Evolutionary conservation across 768 basidiomycete species (phyloP).

Genomic region (Strobilomyces dryophilus): DNA sequence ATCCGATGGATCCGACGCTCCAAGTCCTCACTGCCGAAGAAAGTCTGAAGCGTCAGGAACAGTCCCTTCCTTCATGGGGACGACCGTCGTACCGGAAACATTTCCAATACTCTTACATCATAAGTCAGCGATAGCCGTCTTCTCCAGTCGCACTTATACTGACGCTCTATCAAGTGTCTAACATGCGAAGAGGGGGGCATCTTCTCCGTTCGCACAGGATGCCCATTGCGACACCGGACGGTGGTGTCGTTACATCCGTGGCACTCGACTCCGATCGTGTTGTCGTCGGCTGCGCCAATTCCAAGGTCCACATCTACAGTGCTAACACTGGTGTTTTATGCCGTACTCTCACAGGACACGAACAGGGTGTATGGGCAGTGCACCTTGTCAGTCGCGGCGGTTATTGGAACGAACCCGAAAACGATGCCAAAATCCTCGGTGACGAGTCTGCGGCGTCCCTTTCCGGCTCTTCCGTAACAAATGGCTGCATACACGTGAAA

Average conservation of each 20-base stretch:
- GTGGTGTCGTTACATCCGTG: constrained; percentile 81
- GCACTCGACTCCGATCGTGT: constrained; percentile 82
- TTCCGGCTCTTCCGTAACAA: constrained; percentile 10
- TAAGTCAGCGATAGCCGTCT: constrained; percentile 43
- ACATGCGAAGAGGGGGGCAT: constrained; percentile 75
- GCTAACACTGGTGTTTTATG: constrained; percentile 71
- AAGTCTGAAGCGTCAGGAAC: constrained; percentile 27
- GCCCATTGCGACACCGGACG: constrained; percentile 36
- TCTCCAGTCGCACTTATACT: neutral
- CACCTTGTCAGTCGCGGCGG: constrained; percentile 73
- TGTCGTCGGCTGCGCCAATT: constrained; percentile 84
- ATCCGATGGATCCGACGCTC: constrained; percentile 39
- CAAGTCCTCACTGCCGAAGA: constrained; percentile 35
- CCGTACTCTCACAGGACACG: constrained; percentile 80
- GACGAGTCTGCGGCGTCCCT: constrained; percentile 5
- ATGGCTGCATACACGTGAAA: constrained; percentile 24
- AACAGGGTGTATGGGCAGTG: constrained; percentile 90
- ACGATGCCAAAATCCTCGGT: constrained; percentile 1
- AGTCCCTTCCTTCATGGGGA: constrained; percentile 23
- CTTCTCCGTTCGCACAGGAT: constrained; percentile 64
- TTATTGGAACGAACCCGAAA: constrained; percentile 27
- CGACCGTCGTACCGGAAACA: constrained; percentile 55
- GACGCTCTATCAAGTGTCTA: constrained; percentile 49
- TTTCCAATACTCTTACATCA: constrained; percentile 71
- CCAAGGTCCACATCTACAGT: constrained; percentile 81